Evolutionary conservation across 2,329 filamentous ascomycete species (phyloP).

Genomic region (Ophiosphaerella herpotricha): DNA sequence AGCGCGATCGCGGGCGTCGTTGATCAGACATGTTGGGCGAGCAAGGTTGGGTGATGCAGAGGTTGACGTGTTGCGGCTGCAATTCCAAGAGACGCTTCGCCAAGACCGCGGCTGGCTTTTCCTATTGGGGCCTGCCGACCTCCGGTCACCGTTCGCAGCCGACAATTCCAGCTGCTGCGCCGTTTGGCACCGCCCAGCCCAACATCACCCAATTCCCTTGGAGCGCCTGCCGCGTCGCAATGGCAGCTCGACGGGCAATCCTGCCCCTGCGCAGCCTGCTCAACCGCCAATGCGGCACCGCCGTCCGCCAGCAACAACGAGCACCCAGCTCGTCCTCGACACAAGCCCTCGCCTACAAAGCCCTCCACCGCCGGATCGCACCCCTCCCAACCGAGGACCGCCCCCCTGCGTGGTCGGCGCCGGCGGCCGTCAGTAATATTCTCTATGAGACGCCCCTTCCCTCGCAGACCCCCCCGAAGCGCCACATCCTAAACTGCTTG

Average conservation of each 20-base stretch:
- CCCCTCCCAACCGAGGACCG: constrained; percentile 78
- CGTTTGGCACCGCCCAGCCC: not conserved
- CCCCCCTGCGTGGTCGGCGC: constrained; percentile 81
- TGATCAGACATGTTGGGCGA: constrained; percentile 70
- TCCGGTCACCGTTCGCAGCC: not conserved
- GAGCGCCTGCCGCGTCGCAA: constrained; percentile 27
- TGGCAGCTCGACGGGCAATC: constrained; percentile 51
- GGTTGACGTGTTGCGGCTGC: constrained; percentile 3
- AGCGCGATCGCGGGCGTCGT: constrained; percentile 87
- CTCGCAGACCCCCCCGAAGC: constrained; percentile 81
- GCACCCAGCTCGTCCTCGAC: constrained; percentile 69
- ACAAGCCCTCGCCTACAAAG: constrained; percentile 95
- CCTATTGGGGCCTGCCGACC: constrained; percentile 4
- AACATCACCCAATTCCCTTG: constrained; percentile 25
- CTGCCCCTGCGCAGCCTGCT: constrained; percentile 45
- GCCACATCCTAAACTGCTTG: constrained; percentile 95
- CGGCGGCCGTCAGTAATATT: constrained; percentile 95
- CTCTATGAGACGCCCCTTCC: constrained; percentile 96
- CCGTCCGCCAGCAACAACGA: constrained; percentile 37
- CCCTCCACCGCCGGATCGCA: constrained; percentile 85
- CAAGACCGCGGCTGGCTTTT: constrained; percentile 6
- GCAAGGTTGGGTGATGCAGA: not conserved
- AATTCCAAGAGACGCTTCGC: not conserved
- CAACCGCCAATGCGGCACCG: constrained; percentile 30
- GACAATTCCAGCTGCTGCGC: no score